Conservation (phyloP, 2,329 filamentous ascomycete species). For the Chaetomiaceae sp. region DNA sequence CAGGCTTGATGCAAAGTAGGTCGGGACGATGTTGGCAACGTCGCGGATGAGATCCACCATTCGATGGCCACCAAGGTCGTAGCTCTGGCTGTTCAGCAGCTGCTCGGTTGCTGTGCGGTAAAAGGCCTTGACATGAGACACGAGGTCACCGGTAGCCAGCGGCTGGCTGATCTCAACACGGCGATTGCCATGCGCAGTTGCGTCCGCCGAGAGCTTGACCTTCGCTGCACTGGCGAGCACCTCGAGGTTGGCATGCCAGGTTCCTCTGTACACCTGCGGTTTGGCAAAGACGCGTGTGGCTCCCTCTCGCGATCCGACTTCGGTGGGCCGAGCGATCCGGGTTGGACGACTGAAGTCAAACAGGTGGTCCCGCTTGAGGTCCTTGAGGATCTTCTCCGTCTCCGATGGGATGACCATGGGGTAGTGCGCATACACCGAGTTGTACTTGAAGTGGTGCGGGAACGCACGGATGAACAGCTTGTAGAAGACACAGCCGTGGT, state of each 20-base stretch:
- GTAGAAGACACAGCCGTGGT: constrained; percentile 81
- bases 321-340: constrained; percentile 45
- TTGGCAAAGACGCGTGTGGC: constrained; percentile 60
- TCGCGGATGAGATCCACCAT: constrained; percentile 70
- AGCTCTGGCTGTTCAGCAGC: constrained; percentile 62
- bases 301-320: constrained; percentile 57
- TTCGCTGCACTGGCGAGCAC: constrained; percentile 55
- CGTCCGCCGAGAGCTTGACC: constrained; percentile 54
- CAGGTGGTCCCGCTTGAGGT: constrained; percentile 60
- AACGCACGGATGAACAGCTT: constrained; percentile 78
- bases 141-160: constrained; percentile 60
- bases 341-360: constrained; percentile 66
- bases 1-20: constrained; percentile 57
- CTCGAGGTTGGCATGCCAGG: constrained; percentile 61
- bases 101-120: constrained; percentile 59
- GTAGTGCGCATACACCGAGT: constrained; percentile 79
- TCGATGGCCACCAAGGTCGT: constrained; percentile 53
- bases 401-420: constrained; percentile 68
- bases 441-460: constrained; percentile 70
- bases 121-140: constrained; percentile 59
- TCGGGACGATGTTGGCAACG: constrained; percentile 63
- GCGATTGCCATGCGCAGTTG: constrained; percentile 44
- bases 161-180: constrained; percentile 51
- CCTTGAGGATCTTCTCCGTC: constrained; percentile 65
- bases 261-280: constrained; percentile 57